Base-by-base conservation (phyloP, 768 basidiomycete genomes). In the Hydnomerulius pinastri region DNA sequence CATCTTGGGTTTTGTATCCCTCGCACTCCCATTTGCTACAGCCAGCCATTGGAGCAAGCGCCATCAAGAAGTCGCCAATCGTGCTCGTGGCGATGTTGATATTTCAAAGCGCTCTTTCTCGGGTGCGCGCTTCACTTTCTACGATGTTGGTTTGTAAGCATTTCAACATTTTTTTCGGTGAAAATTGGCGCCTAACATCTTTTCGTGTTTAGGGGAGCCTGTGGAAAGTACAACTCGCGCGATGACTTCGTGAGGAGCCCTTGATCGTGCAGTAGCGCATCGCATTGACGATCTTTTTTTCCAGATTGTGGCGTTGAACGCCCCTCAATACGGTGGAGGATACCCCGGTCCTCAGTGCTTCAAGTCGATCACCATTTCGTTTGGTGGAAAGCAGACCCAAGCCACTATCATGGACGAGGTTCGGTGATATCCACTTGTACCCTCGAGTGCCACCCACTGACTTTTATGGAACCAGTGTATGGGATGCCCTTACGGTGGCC, bases 261-360 rank as follows among this genome's bases (percentile, higher is more conserved):
- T 44, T 11, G 15, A 18, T 36, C 27, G 11, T 40, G 21, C 42
- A n/a, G 32, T 30, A 39, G 27, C 28, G 7, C 18, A 37, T 38
- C 25, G 37, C 6, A 41, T 46, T 57, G 17, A 55, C 21, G 15
- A 28, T 9, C 39, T 29, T 35, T 7, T 23, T 41, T 42, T 24
- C n/a, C 48, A 82, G 81, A 80, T 82, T 49, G 81, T 83, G 18
- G 81, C 82, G 1, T 50, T 82, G 30, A 82, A 77, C 61, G 62
- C 51, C 46, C 59, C 76, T 62, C 77, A 85, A 71, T 88, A 69
- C 58, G 85, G 85, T 12, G 51, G 51, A 33, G 77, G 78, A 6
- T 87, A 81, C 65, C 86, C 88, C 5, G 81, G 86, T 2, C 80
- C 82, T 18, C 44, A 81, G 32, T 92, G 90, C 67, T 78, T 78